phyloP scores from a whole-genome alignment of 768 basidiomycete genomes.

The Mycena maculata region DNA sequence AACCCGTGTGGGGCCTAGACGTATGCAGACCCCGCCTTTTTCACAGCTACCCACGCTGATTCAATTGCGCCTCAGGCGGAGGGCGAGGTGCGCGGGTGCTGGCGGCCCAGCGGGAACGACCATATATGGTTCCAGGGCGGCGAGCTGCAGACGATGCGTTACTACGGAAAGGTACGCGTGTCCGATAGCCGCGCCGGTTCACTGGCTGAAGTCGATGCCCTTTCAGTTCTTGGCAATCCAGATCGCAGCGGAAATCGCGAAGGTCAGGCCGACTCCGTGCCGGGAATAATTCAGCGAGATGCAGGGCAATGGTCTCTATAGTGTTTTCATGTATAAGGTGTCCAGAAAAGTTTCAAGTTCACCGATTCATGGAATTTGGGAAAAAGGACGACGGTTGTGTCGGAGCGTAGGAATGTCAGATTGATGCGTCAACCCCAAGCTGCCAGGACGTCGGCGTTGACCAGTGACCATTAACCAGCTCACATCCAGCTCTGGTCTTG shows the following conservation, averaged over 20 bases:
- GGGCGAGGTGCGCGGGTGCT: conserved; percentile 43
- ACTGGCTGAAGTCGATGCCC: too few relatives aligned
- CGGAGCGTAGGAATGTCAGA: too few relatives aligned
- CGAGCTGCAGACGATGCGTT: conserved; percentile 33
- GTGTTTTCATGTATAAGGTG: too few relatives aligned
- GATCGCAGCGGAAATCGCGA: conserved; percentile 29
- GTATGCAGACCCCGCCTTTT: conserved; percentile 5
- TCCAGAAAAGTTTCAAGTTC: too few relatives aligned
- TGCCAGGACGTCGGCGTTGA: too few relatives aligned
- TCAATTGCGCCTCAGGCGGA: conserved; percentile 32
- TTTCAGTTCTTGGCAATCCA: conserved; percentile 32
- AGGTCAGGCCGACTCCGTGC: conserved; percentile 22
- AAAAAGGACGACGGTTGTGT: too few relatives aligned
- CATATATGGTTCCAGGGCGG: conserved; percentile 32
- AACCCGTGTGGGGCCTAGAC: conserved; percentile 44
- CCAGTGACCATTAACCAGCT: too few relatives aligned
- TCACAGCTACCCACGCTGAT: not conserved
- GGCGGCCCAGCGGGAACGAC: conserved; percentile 45
- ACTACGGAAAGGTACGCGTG: conserved; percentile 26
- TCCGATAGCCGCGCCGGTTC: too few relatives aligned
- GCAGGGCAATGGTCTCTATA: too few relatives aligned
- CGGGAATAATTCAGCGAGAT: conserved; percentile 10
- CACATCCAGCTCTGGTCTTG: too few relatives aligned
- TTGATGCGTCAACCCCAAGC: too few relatives aligned
- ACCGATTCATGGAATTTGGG: too few relatives aligned